phyloP scores from a whole-genome alignment of 352 stramenopile genomes.

The Phytophthora europaea region DNA sequence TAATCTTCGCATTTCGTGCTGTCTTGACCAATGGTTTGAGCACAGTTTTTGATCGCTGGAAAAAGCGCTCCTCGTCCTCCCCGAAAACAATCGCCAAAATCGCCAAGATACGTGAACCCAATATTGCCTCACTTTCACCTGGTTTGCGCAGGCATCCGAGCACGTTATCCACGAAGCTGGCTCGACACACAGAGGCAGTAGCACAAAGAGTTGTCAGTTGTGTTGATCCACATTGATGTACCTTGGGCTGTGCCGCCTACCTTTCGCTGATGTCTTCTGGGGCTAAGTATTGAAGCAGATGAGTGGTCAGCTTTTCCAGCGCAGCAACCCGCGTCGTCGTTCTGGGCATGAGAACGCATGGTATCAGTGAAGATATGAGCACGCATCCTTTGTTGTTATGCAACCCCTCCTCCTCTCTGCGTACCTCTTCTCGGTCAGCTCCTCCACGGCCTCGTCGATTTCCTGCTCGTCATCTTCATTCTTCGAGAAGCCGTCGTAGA shows the following conservation, averaged over 20 bases:
- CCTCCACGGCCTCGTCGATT: constrained; percentile 80
- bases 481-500: constrained; percentile 76
- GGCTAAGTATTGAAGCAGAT: constrained; percentile 77
- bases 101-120: constrained; percentile 75
- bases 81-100: constrained; percentile 85
- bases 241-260: constrained; percentile 30
- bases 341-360: constrained; percentile 36
- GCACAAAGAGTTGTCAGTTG: neutral
- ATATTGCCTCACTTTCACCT: constrained; percentile 73
- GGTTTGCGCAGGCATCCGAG: constrained; percentile 74
- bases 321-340: constrained; percentile 79
- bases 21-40: constrained; percentile 81
- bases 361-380: constrained; percentile 6
- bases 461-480: constrained; percentile 68
- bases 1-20: constrained; percentile 66
- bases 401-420: neutral
- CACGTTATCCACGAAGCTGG: constrained; percentile 80
- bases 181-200: constrained; percentile 4
- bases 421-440: constrained; percentile 84
- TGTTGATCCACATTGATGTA: neutral
- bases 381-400: neutral
- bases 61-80: constrained; percentile 80
- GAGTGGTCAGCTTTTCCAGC: constrained; percentile 67
- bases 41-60: constrained; percentile 73
- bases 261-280: constrained; percentile 77